Evolutionary conservation across 768 basidiomycete species (phyloP), one percentile per base, ranked within the genome.

Genomic region (Boletus pseudopeckii): DNA sequence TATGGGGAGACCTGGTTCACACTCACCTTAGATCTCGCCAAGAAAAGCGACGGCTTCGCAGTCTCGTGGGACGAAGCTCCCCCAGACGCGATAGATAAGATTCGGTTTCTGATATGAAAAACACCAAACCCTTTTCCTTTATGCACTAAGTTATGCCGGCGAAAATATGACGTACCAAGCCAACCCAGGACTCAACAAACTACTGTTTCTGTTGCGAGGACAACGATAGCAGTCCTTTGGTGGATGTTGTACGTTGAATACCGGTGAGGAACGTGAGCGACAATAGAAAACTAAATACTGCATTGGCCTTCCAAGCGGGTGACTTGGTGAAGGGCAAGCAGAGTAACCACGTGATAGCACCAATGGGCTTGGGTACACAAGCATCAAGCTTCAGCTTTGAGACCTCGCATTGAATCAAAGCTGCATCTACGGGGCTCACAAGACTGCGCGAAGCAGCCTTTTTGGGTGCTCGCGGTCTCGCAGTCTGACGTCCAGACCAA

Each of bases 1-100:
- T 9, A 22, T 13, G 8, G 39, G 34, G 22, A 6, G 17, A 8
- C 50, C 22, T 37, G 48, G 8, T 11, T 20, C 26, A n/a, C 20
- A 15, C 50, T 56, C 50, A 56, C 54, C 40, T 50, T 39, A 22
- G 18, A 50, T 52, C 30, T 45, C 39, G 20, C 40, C 10, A 28
- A 40, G 22, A 41, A 33, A 15, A 17, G 36, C 2, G 42, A 46
- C 33, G 14, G 26, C 34, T 48, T 33, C 14, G 33, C 39, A 34
- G 32, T 46, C 8, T 40, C 33, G 26, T 36, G 34, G 9, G 24
- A 37, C 28, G 13, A 80, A 77, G 61, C 72, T 80, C 26, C 4
- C 78, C 30, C 10, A 37, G 28, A 26, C 11, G 5, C 48, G 44
- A 34, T 37, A 37, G 44, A 34, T 37, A 37, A n/a, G 17, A 11